Evolutionary conservation across 1,284 basidiomycete species (phyloP), one percentile per base, ranked within the genome.

Genomic region (Gastroboletus turbinatus): DNA sequence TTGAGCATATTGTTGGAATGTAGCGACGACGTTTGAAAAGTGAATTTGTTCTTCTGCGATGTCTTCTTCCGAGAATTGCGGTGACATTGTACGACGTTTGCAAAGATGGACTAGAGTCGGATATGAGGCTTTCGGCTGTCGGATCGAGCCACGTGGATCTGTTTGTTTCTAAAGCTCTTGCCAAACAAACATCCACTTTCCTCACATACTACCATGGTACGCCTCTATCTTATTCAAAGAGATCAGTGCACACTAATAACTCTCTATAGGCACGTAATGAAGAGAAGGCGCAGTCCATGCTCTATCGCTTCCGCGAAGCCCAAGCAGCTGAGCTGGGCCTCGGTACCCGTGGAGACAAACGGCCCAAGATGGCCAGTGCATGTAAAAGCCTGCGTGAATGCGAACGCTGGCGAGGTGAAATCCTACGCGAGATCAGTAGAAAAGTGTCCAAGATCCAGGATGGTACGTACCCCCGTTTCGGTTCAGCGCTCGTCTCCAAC

Each of bases 401-500:
- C 67, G 97, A 99, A 75, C 79, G 92, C 51, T 99, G 95, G 94
- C 79, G 96, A 69, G 94, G 94, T 58, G 96, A 98, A 71, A 94
- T 98, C 42, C 73, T 98, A 56, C 81, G 94, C 50, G 96, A 99
- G 69, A 96, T 99, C 55, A 94, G 91, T 68, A 75, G 96, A 60
- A 99, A 99, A 71, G 96, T 99, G 30, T 92, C 92, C 33, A 98
- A 98, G 76, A 98, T 98, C 53, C 96, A 99, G 71, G 96, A 99
- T 69, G 78, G 94, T 96, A 52, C 63, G 90, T 81, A 1, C 19
- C 11, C 14, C 25, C 2, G 19, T 35, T 36, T 39, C 21, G 3
- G 4, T 35, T 30, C 29, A 23, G 2, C 35, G 9, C 29, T 29
- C 13, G 25, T 36, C 14, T n/a, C n/a, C 38, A 45, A 8, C n/a